phyloP scores from a whole-genome alignment of 805 yeast genomes.

The Vanderwaltozyma tropicalis region DNA sequence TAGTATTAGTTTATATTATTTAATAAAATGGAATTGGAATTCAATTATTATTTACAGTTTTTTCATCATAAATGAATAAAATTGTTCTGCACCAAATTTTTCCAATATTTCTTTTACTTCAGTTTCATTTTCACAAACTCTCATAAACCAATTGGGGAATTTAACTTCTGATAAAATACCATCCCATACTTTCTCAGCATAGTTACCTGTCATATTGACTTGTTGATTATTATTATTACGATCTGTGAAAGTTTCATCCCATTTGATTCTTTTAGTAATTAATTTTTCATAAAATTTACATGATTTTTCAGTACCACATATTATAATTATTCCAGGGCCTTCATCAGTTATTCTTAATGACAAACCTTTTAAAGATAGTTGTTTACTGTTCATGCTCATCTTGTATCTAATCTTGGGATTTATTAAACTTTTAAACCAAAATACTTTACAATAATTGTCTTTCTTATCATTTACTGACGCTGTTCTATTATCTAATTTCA shows the following conservation, averaged over 20 bases:
- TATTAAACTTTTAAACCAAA: constrained; percentile 40
- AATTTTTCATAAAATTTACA: constrained; percentile 55
- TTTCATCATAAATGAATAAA: constrained; percentile 1
- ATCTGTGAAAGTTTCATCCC: constrained; percentile 46
- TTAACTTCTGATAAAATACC: constrained; percentile 47
- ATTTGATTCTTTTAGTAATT: constrained; percentile 50
- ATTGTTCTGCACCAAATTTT: constrained; percentile 43
- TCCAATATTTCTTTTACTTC: constrained; percentile 40
- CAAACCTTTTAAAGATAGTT: constrained; percentile 55
- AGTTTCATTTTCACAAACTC: constrained; percentile 40
- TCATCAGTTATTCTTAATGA: constrained; percentile 35
- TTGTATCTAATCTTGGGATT: constrained; percentile 65
- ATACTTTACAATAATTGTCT: constrained; percentile 36
- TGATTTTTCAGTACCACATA: constrained; percentile 62
- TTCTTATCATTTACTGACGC: neutral
- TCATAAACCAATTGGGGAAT: constrained; percentile 63
- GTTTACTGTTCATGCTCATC: constrained; percentile 72
- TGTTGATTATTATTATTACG: constrained; percentile 7
- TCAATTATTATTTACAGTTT: too few relatives aligned
- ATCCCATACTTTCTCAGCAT: constrained; percentile 53
- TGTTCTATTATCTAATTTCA: neutral
- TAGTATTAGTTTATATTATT: neutral
- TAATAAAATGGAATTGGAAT: too few relatives aligned
- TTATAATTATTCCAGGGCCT: constrained; percentile 49
- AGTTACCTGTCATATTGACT: constrained; percentile 35